These are phyloP conservation scores for Vinca major DNA, from an alignment of 305 asterid genomes.

Conservation along the genomic window DNA sequence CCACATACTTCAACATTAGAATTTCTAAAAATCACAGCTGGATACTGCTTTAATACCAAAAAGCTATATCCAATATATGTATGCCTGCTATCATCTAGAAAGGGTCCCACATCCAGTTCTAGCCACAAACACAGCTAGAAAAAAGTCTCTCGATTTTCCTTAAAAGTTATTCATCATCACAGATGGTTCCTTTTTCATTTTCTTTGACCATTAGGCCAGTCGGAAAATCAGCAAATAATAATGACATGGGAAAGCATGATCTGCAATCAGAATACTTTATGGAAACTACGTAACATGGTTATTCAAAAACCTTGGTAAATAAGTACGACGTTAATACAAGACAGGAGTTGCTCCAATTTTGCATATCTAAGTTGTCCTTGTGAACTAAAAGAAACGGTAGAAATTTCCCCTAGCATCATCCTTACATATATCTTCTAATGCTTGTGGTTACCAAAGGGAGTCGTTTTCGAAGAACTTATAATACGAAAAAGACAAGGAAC, in stretches of 20 bases:
- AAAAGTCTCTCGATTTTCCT: not conserved
- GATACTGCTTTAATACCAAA: no score
- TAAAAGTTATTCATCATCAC: not conserved
- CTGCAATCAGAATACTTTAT: not conserved
- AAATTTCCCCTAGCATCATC: not conserved
- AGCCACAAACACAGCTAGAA: not conserved
- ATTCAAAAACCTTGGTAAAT: not conserved
- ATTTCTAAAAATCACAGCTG: not conserved
- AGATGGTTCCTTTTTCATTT: not conserved
- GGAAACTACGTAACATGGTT: not conserved
- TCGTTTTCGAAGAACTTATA: conserved; percentile 4
- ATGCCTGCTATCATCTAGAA: no score
- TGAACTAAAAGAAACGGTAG: no score
- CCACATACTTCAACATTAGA: not conserved
- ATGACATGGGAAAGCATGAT: not conserved
- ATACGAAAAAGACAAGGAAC: not conserved
- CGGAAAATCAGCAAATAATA: not conserved
- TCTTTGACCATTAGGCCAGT: not conserved
- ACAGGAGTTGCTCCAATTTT: not conserved
- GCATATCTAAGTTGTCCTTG: no score
- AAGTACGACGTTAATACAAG: not conserved
- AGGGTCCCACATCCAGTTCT: not conserved
- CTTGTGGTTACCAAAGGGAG: not conserved
- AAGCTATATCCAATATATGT: no score
- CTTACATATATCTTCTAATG: not conserved